Percentiles rank a stretch among this genome's conserved stretches.
Evolutionary conservation across 2,329 filamentous ascomycete genomes (phyloP).

Genomic region (Intubia oerlemansii): DNA sequence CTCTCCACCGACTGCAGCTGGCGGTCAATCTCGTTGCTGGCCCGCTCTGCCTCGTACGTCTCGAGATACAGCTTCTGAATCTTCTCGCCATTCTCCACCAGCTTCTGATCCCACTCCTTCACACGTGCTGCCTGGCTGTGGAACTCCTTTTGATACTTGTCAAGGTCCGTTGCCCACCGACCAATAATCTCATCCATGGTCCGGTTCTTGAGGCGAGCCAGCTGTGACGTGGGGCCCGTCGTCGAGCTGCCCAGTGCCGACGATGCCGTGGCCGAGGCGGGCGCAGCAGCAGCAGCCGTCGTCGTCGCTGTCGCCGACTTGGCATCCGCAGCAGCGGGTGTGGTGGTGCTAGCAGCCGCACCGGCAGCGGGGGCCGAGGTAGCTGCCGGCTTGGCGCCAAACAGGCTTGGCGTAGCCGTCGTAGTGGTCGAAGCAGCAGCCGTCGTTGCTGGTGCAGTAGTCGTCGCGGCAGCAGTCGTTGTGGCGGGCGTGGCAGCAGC

Average conservation of each 20-base stretch:
- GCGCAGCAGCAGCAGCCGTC: slow-evolving; percentile 9
- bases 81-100: slow-evolving; percentile 88
- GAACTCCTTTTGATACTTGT: slow-evolving; percentile 94
- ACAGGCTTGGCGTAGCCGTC: slow-evolving; percentile 6
- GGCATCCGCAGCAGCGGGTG: slow-evolving; percentile 29
- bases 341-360: slow-evolving; percentile 1
- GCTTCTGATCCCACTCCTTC: slow-evolving; percentile 71
- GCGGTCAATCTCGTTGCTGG: slow-evolving; percentile 82
- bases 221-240: slow-evolving; percentile 57
- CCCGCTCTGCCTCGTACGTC: slow-evolving; percentile 83
- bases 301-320: slow-evolving; percentile 34
- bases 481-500: not conserved
- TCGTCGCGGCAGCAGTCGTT: slow-evolving; percentile 6
- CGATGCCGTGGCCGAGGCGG: slow-evolving; percentile 7
- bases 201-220: slow-evolving; percentile 89
- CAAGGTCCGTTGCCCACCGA: slow-evolving; percentile 83
- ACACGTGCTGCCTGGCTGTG: slow-evolving; percentile 76
- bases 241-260: too few species aligned
- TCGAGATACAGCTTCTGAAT: slow-evolving; percentile 83
- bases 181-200: slow-evolving; percentile 99
- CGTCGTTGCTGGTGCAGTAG: slow-evolving; percentile 8
- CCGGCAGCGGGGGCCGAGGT: slow-evolving; percentile 9
- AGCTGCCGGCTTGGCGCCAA: slow-evolving; percentile 2
- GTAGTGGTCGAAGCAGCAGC: slow-evolving; percentile 12
- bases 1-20: slow-evolving; percentile 78